Evolutionary conservation across 2,329 filamentous ascomycete species (phyloP).

Genomic region (Periconia macrospinosa): DNA sequence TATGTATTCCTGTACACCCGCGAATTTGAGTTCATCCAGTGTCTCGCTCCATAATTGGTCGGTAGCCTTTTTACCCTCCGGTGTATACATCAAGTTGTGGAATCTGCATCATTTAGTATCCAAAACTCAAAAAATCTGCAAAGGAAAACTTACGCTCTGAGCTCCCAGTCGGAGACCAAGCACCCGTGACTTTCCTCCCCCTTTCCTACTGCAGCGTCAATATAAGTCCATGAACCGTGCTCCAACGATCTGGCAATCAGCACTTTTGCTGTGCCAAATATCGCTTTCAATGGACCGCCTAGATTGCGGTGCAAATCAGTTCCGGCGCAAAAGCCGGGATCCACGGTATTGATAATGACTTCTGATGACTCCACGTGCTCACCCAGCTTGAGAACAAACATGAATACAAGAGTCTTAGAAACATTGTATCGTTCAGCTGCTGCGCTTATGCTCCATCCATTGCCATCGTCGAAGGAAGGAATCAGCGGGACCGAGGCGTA

Average conservation of each 20-base stretch:
- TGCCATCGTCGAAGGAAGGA: conserved; percentile 17
- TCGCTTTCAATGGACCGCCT: conserved; percentile 5
- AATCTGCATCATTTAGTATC: not conserved
- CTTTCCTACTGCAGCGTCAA: conserved; percentile 51
- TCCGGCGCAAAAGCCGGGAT: conserved; percentile 50
- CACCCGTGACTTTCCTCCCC: conserved; percentile 56
- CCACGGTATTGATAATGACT: conserved; percentile 50
- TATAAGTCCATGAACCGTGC: conserved; percentile 51
- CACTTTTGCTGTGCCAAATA: conserved; percentile 23
- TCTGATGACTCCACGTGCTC: conserved; percentile 17
- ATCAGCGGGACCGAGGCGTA: conserved; percentile 9
- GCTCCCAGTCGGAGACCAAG: conserved; percentile 54
- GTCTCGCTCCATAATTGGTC: conserved; percentile 7
- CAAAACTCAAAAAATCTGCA: not conserved
- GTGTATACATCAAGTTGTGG: conserved; percentile 1
- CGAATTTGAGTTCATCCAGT: conserved; percentile 4
- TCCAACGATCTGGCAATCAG: conserved; percentile 32
- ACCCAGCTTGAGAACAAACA: conserved; percentile 20
- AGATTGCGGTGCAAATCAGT: conserved; percentile 43
- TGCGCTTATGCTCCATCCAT: conserved; percentile 3
- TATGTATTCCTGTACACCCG: not conserved
- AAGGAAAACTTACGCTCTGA: conserved; percentile 45
- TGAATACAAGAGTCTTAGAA: conserved; percentile 19
- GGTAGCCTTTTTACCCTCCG: conserved; percentile 1
- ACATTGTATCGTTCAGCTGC: conserved; percentile 16